These are phyloP conservation scores for Fusarium secorum DNA, from an alignment of 2,329 filamentous ascomycete genomes.

Conservation along the genomic window DNA sequence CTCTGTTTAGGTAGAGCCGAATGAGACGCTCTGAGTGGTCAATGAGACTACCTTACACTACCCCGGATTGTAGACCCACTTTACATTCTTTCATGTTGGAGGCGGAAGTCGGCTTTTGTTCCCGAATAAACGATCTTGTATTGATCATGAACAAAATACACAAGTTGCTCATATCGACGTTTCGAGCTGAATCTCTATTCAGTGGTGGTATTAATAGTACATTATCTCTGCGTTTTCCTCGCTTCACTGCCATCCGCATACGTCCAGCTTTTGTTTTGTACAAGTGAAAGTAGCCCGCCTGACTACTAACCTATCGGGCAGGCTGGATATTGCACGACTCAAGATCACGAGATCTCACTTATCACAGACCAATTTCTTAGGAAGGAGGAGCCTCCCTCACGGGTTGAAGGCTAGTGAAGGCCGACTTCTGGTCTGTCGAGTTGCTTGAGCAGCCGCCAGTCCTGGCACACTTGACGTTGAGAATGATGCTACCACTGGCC, in stretches of 20 bases:
- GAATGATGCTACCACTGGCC: constrained; percentile 41
- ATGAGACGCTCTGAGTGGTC: constrained; percentile 34
- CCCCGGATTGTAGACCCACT: constrained; percentile 36
- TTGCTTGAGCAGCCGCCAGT: constrained; percentile 40
- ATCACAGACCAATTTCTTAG: not conserved
- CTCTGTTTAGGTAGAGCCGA: not conserved
- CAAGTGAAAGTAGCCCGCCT: constrained; percentile 3
- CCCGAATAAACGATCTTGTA: not conserved
- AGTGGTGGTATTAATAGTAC: not conserved
- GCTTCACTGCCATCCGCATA: not conserved
- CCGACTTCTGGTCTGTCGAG: constrained; percentile 42
- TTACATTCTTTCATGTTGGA: not conserved
- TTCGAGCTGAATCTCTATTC: not conserved
- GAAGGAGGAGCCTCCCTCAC: constrained; percentile 25
- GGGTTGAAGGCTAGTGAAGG: constrained; percentile 46
- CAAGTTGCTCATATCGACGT: not conserved
- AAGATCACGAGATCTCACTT: constrained; percentile 8
- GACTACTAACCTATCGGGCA: not conserved
- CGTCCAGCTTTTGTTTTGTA: not conserved
- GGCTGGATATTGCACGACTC: not conserved
- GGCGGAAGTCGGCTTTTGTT: constrained; percentile 7
- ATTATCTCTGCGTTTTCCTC: not conserved
- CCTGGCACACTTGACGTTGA: constrained; percentile 33
- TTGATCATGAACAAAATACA: not conserved
- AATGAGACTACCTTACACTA: constrained; percentile 13